These are phyloP conservation scores for Schrenkiella parvula DNA, from an alignment of 345 rosid species.

Conservation along the genomic window DNA sequence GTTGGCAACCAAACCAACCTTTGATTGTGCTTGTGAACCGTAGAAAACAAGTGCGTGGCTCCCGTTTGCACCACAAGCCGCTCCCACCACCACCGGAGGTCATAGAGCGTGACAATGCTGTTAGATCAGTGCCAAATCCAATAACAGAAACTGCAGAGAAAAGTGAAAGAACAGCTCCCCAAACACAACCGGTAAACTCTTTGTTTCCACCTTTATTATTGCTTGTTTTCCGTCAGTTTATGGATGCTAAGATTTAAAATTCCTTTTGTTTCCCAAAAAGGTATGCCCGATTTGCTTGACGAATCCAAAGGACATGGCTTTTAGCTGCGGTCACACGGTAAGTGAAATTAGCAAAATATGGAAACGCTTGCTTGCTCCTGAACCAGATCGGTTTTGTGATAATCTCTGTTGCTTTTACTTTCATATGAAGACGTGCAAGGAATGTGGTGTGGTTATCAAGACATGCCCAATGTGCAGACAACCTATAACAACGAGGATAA, in stretches of 20 bases:
- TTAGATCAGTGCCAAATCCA: constrained; percentile 34
- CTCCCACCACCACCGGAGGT: constrained; percentile 80
- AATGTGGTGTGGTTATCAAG: constrained; percentile 54
- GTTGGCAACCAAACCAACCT: neutral
- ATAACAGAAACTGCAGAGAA: constrained; percentile 30
- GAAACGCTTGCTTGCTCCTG: neutral
- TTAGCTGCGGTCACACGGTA: constrained; percentile 91
- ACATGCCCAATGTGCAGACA: constrained; percentile 75
- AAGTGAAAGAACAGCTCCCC: constrained; percentile 36
- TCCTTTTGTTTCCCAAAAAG: constrained; percentile 26
- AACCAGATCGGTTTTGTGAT: neutral
- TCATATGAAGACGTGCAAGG: constrained; percentile 74
- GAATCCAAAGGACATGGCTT: constrained; percentile 91
- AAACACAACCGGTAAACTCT: constrained; percentile 41
- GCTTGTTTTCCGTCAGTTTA: neutral
- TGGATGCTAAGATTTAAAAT: neutral
- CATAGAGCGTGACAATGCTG: constrained; percentile 54
- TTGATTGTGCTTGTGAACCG: constrained; percentile 37
- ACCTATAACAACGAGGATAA: constrained; percentile 65
- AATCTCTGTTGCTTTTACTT: neutral
- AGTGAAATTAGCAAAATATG: constrained; percentile 28
- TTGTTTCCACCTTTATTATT: neutral
- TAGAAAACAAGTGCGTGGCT: constrained; percentile 29
- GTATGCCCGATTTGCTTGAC: constrained; percentile 95
- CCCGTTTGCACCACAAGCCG: constrained; percentile 33